phyloP scores from a whole-genome alignment of 2,329 filamentous ascomycete genomes.

The Alternaria dauci region DNA sequence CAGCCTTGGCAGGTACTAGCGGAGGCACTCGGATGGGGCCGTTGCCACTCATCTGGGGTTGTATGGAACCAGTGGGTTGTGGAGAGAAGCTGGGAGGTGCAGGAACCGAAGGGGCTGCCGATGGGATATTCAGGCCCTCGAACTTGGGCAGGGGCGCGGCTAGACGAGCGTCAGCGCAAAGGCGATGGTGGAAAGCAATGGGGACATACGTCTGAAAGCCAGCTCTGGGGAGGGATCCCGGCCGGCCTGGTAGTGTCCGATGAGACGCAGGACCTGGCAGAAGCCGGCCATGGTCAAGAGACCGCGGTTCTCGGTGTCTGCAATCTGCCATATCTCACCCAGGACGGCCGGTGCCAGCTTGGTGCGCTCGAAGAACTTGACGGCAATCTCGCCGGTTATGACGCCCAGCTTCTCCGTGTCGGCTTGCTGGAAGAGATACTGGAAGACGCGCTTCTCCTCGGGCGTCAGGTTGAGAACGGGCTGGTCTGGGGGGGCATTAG shows the following conservation, averaged over 20 bases:
- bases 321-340: constrained; percentile 99
- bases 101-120: constrained; percentile 55
- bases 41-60: constrained; percentile 52
- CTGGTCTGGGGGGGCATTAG: constrained; percentile 38
- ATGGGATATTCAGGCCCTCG: constrained; percentile 71
- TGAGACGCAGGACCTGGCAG: constrained; percentile 89
- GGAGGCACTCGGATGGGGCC: constrained; percentile 86
- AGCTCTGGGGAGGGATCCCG: constrained; percentile 81
- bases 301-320: constrained; percentile 94
- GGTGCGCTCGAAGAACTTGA: constrained; percentile 98
- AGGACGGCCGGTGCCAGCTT: constrained; percentile 84
- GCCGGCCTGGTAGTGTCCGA: constrained; percentile 92
- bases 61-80: constrained; percentile 46
- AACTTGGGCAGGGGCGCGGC: constrained; percentile 91
- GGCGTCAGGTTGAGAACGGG: constrained; percentile 82
- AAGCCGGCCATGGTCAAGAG: constrained; percentile 93
- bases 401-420: constrained; percentile 92
- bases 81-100: constrained; percentile 58
- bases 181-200: neutral
- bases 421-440: constrained; percentile 90
- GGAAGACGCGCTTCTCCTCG: constrained; percentile 94
- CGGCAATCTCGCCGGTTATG: constrained; percentile 93
- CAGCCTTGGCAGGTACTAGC: constrained; percentile 84
- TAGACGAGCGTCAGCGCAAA: constrained; percentile 40
- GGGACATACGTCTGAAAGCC: constrained; percentile 72